Evolutionary conservation across 2,329 filamentous ascomycete genomes (phyloP), one percentile per base, ranked within the genome.

Genomic region (Exophiala dermatitidis): DNA sequence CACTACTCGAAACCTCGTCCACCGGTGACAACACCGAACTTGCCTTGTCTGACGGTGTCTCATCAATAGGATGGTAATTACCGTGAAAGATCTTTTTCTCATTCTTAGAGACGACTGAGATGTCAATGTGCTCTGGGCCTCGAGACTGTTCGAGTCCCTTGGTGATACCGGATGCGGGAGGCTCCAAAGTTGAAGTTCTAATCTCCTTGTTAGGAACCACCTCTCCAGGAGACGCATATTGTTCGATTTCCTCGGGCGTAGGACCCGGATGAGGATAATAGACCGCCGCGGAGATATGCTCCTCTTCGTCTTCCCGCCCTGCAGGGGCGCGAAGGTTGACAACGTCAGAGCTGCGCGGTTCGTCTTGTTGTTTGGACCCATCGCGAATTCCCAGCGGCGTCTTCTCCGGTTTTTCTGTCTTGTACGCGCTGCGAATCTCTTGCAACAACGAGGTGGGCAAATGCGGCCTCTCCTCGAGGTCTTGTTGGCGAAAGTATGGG

Each of bases 261-360:
- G 76, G 63, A 50, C 78, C 76, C 59, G 81, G 77, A 68, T 84
- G 81, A 28, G 81, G 81, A 59, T 80, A 83, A 64, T 84, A 84
- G 33, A 82, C 71, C 8, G 81, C 81, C 30, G 80, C 83, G 0
- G 80, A 81, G 37, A 84, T 84, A 56, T 82, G 80, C 64, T 84
- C 81, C 51, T 74, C 73, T 53, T 82, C 79, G 3, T 80, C 81
- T 33, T 81, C 78, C n/a, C 80, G 77, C 45, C 79, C 76, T 33
- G 77, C 77, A 7, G 46, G 10, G 26, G 34, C 29, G 36, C 53
- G 50, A 19, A 26, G 32, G 34, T 5, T 48, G 34, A 40, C 46
- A 34, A 33, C 29, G 29, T 41, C 42, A 33, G 44, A 34, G 6
- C 8, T n/a, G 12, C 5, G 44, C 41, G 26, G 8, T 47, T n/a